Evolutionary conservation across 2,329 filamentous ascomycete genomes (phyloP), one percentile per base, ranked within the genome.

Genomic region (Knoxdaviesia proteae): DNA sequence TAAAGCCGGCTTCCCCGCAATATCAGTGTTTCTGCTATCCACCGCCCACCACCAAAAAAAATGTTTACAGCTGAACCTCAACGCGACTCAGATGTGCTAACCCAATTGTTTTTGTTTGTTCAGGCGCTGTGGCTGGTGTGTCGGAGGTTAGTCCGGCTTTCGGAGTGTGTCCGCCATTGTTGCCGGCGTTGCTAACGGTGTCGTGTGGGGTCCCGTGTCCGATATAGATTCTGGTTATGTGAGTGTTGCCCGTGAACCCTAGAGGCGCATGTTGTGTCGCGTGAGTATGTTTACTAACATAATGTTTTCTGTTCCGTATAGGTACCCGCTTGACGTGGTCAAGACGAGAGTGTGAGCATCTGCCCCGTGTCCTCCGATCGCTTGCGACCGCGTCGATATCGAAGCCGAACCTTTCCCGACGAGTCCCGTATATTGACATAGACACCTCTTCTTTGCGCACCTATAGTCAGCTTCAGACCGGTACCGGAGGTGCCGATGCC

Each of bases 251-350:
- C 42, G 41, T 11, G 42, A 29, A 31, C 42, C 37, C 42, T 40
- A 35, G 37, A 20, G 34, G 29, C 37, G 40, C 40, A 29, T 34
- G 7, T 40, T 39, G 37, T 30, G 34, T 30, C 37, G 40, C 40
- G 20, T 34, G 7, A 9, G 34, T 32, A 34, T 34, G 32, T 35
- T 8, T 5, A 45, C 29, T 38, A 45, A 40, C 7, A 33, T 36
- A 9, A 36, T 36, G 34, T 6, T 30, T 8, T 34, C 37, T 48
- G 40, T 48, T 20, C 40, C 46, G 41, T 46, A 45, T 58, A 94
- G 87, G 90, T 98, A 98, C 68, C 90, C 90, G 52, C 71, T 98
- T 60, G 90, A 98, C 61, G 90, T 98, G 46, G 84, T 96, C 61
- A 96, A 96, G 74, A 96, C 90, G 50, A 73, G 88, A 79, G 81